phyloP scores from a whole-genome alignment of 805 yeast species.

The Spathaspora hagerdaliae region DNA sequence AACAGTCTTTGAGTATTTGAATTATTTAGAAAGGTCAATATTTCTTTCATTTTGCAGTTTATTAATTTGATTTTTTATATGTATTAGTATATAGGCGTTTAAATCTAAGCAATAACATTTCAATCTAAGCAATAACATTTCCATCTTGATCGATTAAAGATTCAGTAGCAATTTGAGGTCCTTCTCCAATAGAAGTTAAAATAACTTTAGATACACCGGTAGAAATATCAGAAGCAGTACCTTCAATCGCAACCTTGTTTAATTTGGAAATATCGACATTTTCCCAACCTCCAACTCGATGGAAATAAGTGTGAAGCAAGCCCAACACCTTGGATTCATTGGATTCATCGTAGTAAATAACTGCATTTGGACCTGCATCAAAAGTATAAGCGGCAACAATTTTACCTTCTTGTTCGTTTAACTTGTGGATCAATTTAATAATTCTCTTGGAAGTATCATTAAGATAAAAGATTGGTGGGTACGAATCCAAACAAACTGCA shows the following conservation, averaged over 20 bases:
- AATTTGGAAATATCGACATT: constrained; percentile 15
- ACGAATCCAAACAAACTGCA: constrained; percentile 93
- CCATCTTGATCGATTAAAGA: constrained; percentile 58
- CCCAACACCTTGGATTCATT: constrained; percentile 75
- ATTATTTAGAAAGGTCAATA: neutral
- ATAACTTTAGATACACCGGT: constrained; percentile 81
- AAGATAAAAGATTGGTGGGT: constrained; percentile 92
- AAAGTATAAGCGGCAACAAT: constrained; percentile 92
- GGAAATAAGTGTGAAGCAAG: constrained; percentile 58
- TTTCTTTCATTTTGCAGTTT: neutral
- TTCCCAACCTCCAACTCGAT: constrained; percentile 68
- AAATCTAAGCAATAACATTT: neutral
- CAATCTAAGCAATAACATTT: neutral
- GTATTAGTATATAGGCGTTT: neutral
- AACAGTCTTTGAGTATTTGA: neutral
- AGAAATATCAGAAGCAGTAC: constrained; percentile 49
- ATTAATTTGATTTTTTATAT: neutral
- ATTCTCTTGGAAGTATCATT: constrained; percentile 86
- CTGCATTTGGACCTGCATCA: constrained; percentile 99
- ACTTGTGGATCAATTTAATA: constrained; percentile 70
- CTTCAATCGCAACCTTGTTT: constrained; percentile 26
- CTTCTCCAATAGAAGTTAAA: constrained; percentile 81
- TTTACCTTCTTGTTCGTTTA: constrained; percentile 65
- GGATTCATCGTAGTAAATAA: constrained; percentile 76
- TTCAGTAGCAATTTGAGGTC: constrained; percentile 64